Base-by-base conservation (phyloP, 192 early-diverging fungal genomes). In the Pilobolus umbonatus region DNA sequence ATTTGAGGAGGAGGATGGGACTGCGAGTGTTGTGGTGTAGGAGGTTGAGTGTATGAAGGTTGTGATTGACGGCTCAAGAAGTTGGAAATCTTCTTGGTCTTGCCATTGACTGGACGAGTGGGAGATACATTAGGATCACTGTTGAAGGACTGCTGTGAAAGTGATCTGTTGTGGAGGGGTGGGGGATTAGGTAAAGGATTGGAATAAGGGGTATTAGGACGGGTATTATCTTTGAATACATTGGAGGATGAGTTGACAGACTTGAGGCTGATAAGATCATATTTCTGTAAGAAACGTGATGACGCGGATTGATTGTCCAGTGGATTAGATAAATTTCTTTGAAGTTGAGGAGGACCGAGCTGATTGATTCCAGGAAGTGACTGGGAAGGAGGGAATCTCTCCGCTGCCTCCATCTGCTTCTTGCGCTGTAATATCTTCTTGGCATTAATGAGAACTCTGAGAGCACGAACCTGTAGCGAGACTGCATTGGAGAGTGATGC, bases 401-500 rank as follows among this genome's bases (percentile, higher is more conserved):
- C 19, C 39, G 39, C 19, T 42, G n/a, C n/a, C 19, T 42, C 39
- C 39, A 42, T 42, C 19, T 42, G 8, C 5, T 42, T 42, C 19
- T 42, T 12, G 19, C 39, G 39, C n/a, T 59, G 57, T 25, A 72
- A 55, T 63, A 77, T 77, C 48, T 80, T 80, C 44, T 75, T 77
- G 17, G 76, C 75, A n/a, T 70, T 68, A 56, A 80, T 73, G 68
- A 80, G 73, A 3, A 77, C 78, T 45, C 77, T 75, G 6, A 80
- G 43, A 4, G 78, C 74, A 19, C 78, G 64, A 29, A 80, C 75
- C 55, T 88, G 86, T 40, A 88, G 73, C 9, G 81, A 78, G 24
- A 77, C 73, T 48, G 82, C 80, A 14, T 81, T 77, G 2, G 83
- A 83, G 1, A 81, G 71, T 22, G 81, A 76, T 7, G 82, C 83